A percentile compares a stretch with the other conserved stretches of the same genome.
Conservation (phyloP, 2,329 filamentous ascomycete genomes). For the Thielaviopsis cerberus region DNA sequence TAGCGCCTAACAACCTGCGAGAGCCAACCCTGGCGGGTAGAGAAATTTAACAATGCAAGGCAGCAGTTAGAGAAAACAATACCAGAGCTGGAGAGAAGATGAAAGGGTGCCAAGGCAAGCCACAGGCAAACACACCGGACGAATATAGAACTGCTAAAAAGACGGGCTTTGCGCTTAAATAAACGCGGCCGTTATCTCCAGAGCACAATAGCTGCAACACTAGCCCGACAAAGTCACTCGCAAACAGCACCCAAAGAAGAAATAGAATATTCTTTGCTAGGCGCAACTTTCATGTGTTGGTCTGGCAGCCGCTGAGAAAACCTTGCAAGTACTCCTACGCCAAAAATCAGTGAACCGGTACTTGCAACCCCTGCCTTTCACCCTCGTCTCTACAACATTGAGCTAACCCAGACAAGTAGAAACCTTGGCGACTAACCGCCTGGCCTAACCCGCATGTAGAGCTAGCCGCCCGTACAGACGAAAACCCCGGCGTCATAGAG, state of each 20-base stretch:
- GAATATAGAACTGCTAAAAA: neutral
- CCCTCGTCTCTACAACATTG: neutral
- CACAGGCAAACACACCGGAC: neutral
- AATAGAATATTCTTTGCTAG: no score
- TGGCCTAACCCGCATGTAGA: neutral
- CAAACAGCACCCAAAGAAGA: no score
- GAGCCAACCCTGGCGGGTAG: neutral
- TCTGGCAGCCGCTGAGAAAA: no score
- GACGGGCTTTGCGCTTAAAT: neutral
- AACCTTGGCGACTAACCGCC: constrained; percentile 2
- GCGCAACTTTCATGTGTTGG: no score
- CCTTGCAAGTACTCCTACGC: no score
- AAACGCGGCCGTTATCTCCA: neutral
- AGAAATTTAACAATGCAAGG: neutral
- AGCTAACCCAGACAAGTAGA: neutral
- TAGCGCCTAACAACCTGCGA: neutral
- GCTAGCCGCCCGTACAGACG: constrained; percentile 2
- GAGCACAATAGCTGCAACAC: neutral
- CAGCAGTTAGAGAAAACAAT: no score
- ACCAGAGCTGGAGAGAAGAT: no score
- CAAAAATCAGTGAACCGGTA: no score
- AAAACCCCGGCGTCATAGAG: constrained; percentile 1
- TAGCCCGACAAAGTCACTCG: no score
- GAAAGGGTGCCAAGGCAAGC: no score
- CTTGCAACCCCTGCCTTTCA: no score